Conservation (phyloP, 495 filamentous ascomycete species). For the Aspergillus biplanus region DNA sequence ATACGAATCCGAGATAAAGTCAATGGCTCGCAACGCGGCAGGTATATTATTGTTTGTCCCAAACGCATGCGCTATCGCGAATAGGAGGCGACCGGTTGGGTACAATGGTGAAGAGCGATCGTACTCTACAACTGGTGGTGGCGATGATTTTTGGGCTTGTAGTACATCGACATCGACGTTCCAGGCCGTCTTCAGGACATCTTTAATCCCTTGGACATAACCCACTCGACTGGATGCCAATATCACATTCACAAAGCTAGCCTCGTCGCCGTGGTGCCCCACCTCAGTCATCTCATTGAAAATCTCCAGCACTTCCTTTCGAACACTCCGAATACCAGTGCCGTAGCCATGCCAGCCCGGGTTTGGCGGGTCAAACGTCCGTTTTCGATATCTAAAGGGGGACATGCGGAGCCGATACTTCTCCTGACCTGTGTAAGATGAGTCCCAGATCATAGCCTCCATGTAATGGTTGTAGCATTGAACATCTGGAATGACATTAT, state of each 20-base stretch:
- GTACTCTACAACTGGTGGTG: constrained; percentile 37
- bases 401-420: constrained; percentile 47
- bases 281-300: constrained; percentile 55
- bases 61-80: constrained; percentile 60
- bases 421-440: constrained; percentile 35
- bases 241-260: constrained; percentile 60
- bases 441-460: constrained; percentile 50
- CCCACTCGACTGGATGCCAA: constrained; percentile 60
- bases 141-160: constrained; percentile 27
- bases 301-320: constrained; percentile 36
- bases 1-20: constrained; percentile 61
- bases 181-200: constrained; percentile 59
- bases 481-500: constrained; percentile 46
- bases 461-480: constrained; percentile 64
- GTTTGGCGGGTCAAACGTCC: constrained; percentile 26
- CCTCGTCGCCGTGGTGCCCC: constrained; percentile 53
- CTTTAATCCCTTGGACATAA: constrained; percentile 46
- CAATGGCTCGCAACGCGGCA: constrained; percentile 55
- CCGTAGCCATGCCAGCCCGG: constrained; percentile 38
- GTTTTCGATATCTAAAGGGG: constrained; percentile 36
- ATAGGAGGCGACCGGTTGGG: constrained; percentile 57
- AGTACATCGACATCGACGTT: constrained; percentile 57
- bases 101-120: constrained; percentile 54
- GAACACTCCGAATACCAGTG: constrained; percentile 38
- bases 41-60: constrained; percentile 60